Percentiles rank a stretch among this genome's conserved stretches.
Conservation (phyloP, 805 yeast species). For the Pichia nakasei region DNA sequence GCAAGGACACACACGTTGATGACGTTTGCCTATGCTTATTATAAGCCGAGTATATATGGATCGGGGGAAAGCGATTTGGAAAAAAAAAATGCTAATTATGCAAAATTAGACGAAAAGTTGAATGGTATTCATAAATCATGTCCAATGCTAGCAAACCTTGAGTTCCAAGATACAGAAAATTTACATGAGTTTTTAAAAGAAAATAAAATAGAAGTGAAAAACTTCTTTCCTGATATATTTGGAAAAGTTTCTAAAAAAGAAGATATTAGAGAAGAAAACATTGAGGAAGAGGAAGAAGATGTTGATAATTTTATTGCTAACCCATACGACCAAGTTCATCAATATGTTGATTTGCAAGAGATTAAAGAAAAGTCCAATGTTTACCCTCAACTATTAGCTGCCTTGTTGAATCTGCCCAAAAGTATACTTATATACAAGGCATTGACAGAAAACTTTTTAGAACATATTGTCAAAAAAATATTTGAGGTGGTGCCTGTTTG, state of each 20-base stretch:
- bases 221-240: not conserved
- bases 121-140: constrained; percentile 1
- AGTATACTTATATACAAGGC: constrained; percentile 10
- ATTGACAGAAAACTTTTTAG: constrained; percentile 17
- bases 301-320: not conserved
- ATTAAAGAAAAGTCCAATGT: constrained; percentile 5
- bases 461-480: constrained; percentile 1
- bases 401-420: constrained; percentile 15
- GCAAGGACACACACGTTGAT: too few species aligned
- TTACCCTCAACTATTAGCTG: constrained; percentile 8
- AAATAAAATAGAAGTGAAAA: not conserved
- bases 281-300: not conserved
- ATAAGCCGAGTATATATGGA: not conserved
- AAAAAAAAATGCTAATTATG: not conserved
- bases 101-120: not conserved
- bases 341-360: constrained; percentile 1
- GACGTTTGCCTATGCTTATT: not conserved
- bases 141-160: not conserved
- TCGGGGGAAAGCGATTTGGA: too few species aligned
- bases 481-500: not conserved
- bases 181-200: not conserved
- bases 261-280: not conserved
- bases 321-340: not conserved
- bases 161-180: not conserved
- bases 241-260: not conserved